A percentile compares a stretch with the other conserved stretches of the same genome.
phyloP scores from a whole-genome alignment of 2,329 filamentous ascomycete genomes.

The Stachybotrys chlorohalonatus region DNA sequence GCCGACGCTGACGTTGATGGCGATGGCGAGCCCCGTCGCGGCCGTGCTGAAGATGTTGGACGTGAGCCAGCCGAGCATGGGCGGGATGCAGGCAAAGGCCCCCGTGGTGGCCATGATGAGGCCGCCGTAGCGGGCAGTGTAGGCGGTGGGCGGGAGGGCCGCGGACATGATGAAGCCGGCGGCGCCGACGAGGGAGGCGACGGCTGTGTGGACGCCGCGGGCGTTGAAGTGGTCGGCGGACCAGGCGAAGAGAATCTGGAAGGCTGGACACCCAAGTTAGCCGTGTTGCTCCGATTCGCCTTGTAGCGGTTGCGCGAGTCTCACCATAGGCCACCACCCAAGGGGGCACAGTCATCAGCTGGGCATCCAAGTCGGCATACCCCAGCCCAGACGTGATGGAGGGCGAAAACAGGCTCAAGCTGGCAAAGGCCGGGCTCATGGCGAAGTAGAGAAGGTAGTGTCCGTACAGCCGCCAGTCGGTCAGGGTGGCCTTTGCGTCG shows the following conservation, averaged over 20 bases:
- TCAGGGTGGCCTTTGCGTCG: conserved; percentile 61
- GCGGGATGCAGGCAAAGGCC: conserved; percentile 60
- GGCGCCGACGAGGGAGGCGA: conserved; percentile 32
- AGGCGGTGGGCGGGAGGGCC: conserved; percentile 50
- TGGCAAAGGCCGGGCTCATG: conserved; percentile 46
- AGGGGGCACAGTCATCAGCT: conserved; percentile 58
- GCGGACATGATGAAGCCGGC: conserved; percentile 52
- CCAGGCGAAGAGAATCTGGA: conserved; percentile 37
- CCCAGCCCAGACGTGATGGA: conserved; percentile 47
- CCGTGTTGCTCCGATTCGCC: not conserved
- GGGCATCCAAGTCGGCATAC: conserved; percentile 43
- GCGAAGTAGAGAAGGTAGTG: conserved; percentile 48
- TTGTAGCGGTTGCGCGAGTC: conserved; percentile 3
- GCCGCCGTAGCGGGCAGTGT: conserved; percentile 55
- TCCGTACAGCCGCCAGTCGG: conserved; percentile 59
- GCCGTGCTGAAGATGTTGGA: conserved; percentile 59
- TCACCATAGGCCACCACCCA: conserved; percentile 50
- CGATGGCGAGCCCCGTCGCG: conserved; percentile 59
- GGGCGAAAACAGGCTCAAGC: conserved; percentile 52
- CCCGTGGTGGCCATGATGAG: conserved; percentile 60
- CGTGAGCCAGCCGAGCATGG: conserved; percentile 61
- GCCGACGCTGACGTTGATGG: conserved; percentile 57
- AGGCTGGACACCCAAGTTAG: conserved; percentile 16
- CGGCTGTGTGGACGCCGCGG: conserved; percentile 34
- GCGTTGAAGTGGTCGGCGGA: conserved; percentile 56